Percentiles rank a stretch among this genome's conserved stretches.
Evolutionary conservation across 164 flowering plant genomes (phyloP).

Genomic region (Chimonanthus salicifolius): DNA sequence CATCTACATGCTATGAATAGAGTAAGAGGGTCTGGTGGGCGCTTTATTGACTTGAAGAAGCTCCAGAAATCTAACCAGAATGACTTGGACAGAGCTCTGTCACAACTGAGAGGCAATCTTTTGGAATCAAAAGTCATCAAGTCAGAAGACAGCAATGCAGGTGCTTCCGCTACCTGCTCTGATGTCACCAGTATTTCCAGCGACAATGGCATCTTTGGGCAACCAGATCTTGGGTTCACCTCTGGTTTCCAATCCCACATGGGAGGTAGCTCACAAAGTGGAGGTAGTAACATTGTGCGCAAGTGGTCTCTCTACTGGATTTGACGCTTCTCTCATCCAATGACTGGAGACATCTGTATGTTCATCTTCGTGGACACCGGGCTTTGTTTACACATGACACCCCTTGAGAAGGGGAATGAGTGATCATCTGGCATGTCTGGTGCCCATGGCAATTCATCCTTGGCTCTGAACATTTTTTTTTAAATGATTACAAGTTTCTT

Average conservation of each 20-base stretch:
- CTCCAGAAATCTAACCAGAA: constrained; percentile 24
- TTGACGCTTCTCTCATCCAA: constrained; percentile 36
- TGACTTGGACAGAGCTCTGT: constrained; percentile 9
- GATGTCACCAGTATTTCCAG: constrained; percentile 24
- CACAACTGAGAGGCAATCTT: constrained; percentile 14
- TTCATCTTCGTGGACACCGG: neutral
- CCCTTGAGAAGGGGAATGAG: neutral
- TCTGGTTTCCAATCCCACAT: constrained; percentile 27
- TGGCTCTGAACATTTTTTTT: constrained; percentile 45
- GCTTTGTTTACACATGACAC: neutral
- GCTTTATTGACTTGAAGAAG: constrained; percentile 70
- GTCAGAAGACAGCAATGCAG: constrained; percentile 17
- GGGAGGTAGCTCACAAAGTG: constrained; percentile 30
- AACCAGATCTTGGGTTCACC: constrained; percentile 26
- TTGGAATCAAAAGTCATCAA: constrained; percentile 20
- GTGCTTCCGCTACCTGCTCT: constrained; percentile 24
- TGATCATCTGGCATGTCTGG: constrained; percentile 7
- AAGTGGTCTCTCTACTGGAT: constrained; percentile 31
- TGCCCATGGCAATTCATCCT: constrained; percentile 80
- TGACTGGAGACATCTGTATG: constrained; percentile 18
- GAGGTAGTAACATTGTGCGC: constrained; percentile 16
- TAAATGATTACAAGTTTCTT: no score
- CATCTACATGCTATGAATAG: constrained; percentile 80
- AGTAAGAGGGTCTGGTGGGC: constrained; percentile 85
- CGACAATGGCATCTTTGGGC: constrained; percentile 22